Percentiles rank a stretch among this genome's conserved stretches.
phyloP scores from a whole-genome alignment of 2,329 filamentous ascomycete species.

The Sporothrix pseudoabietina region DNA sequence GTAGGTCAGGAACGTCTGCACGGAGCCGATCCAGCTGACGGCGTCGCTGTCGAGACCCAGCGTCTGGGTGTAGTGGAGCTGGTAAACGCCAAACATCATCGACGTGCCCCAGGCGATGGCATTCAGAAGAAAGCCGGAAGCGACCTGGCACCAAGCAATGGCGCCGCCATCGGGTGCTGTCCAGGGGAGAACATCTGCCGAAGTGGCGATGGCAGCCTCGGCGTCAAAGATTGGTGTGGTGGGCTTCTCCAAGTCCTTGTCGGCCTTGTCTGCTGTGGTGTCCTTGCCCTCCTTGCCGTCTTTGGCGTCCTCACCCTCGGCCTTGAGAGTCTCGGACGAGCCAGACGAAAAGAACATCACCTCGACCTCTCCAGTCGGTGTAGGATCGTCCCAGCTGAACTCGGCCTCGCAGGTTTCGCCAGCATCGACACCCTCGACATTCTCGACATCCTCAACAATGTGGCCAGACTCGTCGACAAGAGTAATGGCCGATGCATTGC shows the following conservation, averaged over 20 bases:
- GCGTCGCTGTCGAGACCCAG: slow-evolving; percentile 42
- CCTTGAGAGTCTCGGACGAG: background rate
- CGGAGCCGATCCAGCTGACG: slow-evolving; percentile 55
- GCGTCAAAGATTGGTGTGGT: background rate
- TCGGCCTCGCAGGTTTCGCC: background rate
- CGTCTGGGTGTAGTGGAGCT: slow-evolving; percentile 48
- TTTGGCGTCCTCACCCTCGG: background rate
- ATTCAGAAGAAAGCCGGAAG: slow-evolving; percentile 52
- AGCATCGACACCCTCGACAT: background rate
- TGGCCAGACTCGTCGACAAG: slow-evolving; percentile 27
- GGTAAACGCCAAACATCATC: slow-evolving; percentile 53
- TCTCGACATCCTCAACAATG: slow-evolving; percentile 2
- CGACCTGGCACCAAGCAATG: slow-evolving; percentile 54
- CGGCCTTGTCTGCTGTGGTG: background rate
- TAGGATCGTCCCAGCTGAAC: background rate
- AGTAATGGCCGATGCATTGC: slow-evolving; percentile 27
- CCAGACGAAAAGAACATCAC: slow-evolving; percentile 6
- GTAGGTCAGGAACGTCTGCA: slow-evolving; percentile 56
- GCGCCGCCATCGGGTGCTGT: slow-evolving; percentile 49
- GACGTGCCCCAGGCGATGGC: slow-evolving; percentile 55
- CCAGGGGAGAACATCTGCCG: background rate
- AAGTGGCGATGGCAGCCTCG: background rate
- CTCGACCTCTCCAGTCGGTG: slow-evolving; percentile 5
- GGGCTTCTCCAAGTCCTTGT: background rate
- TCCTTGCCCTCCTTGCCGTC: background rate